Conservation (phyloP, 2,329 filamentous ascomycete genomes). For the Fusarium secorum region DNA sequence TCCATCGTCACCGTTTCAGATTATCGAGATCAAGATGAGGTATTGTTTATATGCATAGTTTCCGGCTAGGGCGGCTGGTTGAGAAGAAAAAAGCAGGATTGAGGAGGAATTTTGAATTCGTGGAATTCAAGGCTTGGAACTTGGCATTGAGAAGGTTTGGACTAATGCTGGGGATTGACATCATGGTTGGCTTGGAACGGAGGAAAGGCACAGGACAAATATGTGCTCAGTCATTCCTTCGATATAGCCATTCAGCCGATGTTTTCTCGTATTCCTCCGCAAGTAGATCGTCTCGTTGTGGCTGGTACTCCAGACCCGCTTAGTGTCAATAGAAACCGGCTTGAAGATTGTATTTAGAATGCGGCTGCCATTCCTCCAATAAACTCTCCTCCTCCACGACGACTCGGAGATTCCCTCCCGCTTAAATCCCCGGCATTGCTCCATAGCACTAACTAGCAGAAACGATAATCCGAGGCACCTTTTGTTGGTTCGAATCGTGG, state of each 20-base stretch:
- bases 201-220: neutral
- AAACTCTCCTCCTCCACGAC: neutral
- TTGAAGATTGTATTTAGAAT: no score
- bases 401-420: neutral
- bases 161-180: neutral
- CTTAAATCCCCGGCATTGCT: rapidly evolving
- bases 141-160: neutral
- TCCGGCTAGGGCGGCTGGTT: neutral
- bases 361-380: neutral
- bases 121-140: neutral
- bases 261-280: no score
- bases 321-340: no score
- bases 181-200: neutral
- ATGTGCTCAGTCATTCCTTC: neutral
- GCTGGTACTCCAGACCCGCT: no score
- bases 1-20: conserved; percentile 11
- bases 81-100: conserved; percentile 6
- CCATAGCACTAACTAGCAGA: neutral
- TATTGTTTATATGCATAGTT: neutral
- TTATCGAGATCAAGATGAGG: conserved; percentile 11
- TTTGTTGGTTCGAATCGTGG: neutral
- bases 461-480: neutral
- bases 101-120: neutral
- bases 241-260: neutral
- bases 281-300: rapidly evolving